These are phyloP conservation scores for Cylindrotheca fusiformis DNA, from an alignment of 108 stramenopile species.

Conservation along the genomic window DNA sequence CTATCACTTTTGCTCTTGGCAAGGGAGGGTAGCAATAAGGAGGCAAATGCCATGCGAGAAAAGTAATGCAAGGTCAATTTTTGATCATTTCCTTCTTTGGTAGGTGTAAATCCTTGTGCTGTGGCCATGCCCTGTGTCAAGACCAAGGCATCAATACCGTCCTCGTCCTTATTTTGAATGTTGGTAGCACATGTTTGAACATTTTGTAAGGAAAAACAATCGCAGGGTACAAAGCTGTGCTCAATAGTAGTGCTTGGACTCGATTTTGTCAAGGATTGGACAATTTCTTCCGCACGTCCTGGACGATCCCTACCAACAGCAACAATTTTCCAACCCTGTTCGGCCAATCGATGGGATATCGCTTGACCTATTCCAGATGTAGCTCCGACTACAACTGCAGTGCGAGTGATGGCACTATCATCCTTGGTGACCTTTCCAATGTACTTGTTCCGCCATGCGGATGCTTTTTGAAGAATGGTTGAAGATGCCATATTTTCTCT, in stretches of 20 bases:
- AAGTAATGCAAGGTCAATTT: constrained; percentile 51
- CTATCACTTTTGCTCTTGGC: constrained; percentile 1
- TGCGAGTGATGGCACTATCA: not conserved
- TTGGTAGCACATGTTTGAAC: constrained; percentile 34
- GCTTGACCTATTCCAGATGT: constrained; percentile 57
- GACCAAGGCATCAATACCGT: constrained; percentile 44
- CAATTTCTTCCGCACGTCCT: constrained; percentile 17
- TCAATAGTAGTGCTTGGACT: not conserved
- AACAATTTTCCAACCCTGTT: constrained; percentile 34
- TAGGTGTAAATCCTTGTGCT: constrained; percentile 47
- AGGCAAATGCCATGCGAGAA: constrained; percentile 12
- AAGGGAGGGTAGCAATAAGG: constrained; percentile 3
- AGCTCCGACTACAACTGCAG: constrained; percentile 50
- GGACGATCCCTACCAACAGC: constrained; percentile 37
- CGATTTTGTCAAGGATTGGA: constrained; percentile 13
- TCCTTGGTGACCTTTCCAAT: not conserved
- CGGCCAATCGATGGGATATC: constrained; percentile 36
- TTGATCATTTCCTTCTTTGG: constrained; percentile 56
- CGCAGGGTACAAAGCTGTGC: constrained; percentile 37
- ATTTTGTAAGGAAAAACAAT: constrained; percentile 43
- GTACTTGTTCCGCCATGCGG: not conserved
- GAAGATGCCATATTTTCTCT: no score
- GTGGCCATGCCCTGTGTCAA: constrained; percentile 77
- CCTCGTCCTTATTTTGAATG: constrained; percentile 17
- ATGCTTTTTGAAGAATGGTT: not conserved